Percentiles rank a stretch among this genome's conserved stretches.
Conservation (phyloP, 352 stramenopile species). For the Thalassiosira hispida region DNA sequence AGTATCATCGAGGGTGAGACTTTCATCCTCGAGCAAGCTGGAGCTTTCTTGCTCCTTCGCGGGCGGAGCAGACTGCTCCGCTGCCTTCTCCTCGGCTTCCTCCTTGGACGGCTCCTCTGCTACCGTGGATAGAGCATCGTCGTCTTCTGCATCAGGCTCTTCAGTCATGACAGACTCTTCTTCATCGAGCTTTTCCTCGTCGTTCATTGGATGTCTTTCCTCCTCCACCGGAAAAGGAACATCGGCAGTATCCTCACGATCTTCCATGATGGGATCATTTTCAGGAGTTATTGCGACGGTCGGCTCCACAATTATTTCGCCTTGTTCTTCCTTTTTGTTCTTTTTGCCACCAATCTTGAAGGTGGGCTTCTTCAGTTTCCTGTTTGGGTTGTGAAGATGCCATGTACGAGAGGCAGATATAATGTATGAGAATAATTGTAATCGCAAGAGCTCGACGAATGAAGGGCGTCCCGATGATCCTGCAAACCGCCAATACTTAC, state of each 20-base stretch:
- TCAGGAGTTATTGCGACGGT: not conserved
- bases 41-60: not conserved
- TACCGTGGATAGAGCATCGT: conserved; percentile 10
- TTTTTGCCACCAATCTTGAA: not conserved
- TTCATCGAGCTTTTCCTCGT: not conserved
- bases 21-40: conserved; percentile 5
- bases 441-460: too few relatives aligned
- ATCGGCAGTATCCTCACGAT: conserved; percentile 7
- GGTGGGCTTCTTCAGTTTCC: conserved; percentile 14
- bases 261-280: conserved; percentile 17
- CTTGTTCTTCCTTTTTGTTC: not conserved
- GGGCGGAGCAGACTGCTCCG: not conserved
- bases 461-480: too few relatives aligned
- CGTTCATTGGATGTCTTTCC: not conserved
- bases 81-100: conserved; percentile 2
- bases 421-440: not conserved
- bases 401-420: not conserved
- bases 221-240: not conserved
- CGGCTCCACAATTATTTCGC: not conserved
- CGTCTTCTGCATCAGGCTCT: not conserved
- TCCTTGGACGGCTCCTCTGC: conserved; percentile 24
- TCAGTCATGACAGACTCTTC: not conserved
- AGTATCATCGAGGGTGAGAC: conserved; percentile 12
- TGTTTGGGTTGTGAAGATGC: conserved; percentile 4
- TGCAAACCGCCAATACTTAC: too few relatives aligned